Percentiles rank a stretch among this genome's conserved stretches.
Evolutionary conservation across 495 filamentous ascomycete species (phyloP).

Genomic region (Cetradonia linearis): DNA sequence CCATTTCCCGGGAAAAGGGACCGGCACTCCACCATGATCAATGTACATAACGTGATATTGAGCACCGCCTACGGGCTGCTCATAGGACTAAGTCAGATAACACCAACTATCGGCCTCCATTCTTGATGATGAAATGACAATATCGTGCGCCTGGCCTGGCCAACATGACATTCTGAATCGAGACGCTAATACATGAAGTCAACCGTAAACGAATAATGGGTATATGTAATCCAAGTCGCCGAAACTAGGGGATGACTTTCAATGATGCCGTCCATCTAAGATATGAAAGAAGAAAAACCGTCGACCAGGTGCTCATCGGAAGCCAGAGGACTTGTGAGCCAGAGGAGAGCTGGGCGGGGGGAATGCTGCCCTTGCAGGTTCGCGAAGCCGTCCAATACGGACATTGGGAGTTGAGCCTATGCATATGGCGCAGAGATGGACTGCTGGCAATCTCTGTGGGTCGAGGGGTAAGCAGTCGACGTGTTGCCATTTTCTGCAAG

Average conservation of each 20-base stretch:
- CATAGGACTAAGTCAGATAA: neutral
- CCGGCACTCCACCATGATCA: neutral
- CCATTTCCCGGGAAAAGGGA: too few species aligned
- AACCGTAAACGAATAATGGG: neutral
- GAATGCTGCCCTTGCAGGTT: conserved; percentile 37
- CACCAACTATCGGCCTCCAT: neutral
- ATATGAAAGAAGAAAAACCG: neutral
- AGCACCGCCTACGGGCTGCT: neutral
- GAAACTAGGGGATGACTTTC: neutral
- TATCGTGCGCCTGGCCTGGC: neutral
- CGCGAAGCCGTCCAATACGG: conserved; percentile 53
- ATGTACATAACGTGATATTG: neutral
- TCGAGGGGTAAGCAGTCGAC: conserved; percentile 66
- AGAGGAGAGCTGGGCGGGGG: conserved; percentile 47
- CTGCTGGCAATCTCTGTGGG: conserved; percentile 50
- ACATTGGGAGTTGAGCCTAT: conserved; percentile 58
- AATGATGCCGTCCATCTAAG: neutral
- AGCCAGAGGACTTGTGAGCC: conserved; percentile 55
- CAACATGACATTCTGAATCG: neutral
- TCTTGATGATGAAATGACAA: neutral
- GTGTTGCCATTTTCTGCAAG: conserved; percentile 79
- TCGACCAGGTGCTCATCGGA: conserved; percentile 26
- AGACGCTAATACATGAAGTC: neutral
- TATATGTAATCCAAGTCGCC: neutral
- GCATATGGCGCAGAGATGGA: conserved; percentile 76